Evolutionary conservation across 495 filamentous ascomycete genomes (phyloP).

Genomic region (Hypomontagnella monticulosa): DNA sequence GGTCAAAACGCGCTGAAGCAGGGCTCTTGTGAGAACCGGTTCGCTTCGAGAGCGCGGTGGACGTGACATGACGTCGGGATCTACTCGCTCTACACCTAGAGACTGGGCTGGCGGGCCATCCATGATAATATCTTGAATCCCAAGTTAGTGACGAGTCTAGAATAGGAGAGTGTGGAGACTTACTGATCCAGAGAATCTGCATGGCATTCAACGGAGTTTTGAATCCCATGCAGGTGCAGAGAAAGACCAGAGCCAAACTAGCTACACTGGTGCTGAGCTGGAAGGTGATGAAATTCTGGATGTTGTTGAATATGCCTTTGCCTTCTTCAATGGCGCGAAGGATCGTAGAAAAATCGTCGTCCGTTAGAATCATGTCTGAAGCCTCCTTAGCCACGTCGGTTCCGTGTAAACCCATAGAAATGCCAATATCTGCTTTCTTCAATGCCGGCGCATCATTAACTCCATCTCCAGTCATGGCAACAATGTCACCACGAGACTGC

Average conservation of each 20-base stretch:
- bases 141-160: conserved; percentile 18
- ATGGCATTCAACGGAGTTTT: conserved; percentile 96
- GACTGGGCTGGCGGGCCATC: conserved; percentile 98
- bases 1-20: conserved; percentile 86
- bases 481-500: conserved; percentile 92
- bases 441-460: conserved; percentile 97
- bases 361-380: conserved; percentile 98
- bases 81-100: conserved; percentile 93
- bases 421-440: conserved; percentile 97
- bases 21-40: conserved; percentile 82
- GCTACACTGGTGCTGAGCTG: conserved; percentile 97
- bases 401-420: conserved; percentile 93
- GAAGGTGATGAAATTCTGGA: conserved; percentile 99
- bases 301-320: conserved; percentile 99
- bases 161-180: conserved; percentile 48
- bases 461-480: conserved; percentile 98
- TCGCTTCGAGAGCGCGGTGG: conserved; percentile 87
- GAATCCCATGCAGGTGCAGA: conserved; percentile 91
- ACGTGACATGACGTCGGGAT: conserved; percentile 91
- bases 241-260: conserved; percentile 86
- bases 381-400: conserved; percentile 99
- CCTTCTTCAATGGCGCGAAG: conserved; percentile 96
- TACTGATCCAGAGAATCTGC: conserved; percentile 99
- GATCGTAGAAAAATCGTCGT: conserved; percentile 98
- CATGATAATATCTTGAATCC: conserved; percentile 90